Evolutionary conservation across 1,284 basidiomycete species (phyloP).

Genomic region (Quambalaria eucalypti): DNA sequence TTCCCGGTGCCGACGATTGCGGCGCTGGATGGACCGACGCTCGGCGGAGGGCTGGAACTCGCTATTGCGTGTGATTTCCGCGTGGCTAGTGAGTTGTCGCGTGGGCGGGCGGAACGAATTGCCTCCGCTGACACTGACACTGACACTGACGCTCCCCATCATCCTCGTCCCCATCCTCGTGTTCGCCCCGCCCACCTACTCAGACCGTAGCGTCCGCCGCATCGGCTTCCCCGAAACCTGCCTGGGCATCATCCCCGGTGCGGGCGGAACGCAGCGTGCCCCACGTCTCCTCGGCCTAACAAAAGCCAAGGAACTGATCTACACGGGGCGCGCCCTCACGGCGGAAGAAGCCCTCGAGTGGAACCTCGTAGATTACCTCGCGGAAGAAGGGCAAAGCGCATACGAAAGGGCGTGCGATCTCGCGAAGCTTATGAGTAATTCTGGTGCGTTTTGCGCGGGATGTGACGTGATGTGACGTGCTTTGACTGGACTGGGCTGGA

Average conservation of each 20-base stretch:
- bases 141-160: neutral
- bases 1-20: conserved; percentile 80
- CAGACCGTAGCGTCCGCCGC: neutral
- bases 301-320: conserved; percentile 73
- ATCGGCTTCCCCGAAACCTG: neutral
- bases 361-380: conserved; percentile 72
- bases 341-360: conserved; percentile 64
- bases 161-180: neutral
- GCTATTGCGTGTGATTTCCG: conserved; percentile 78
- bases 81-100: conserved; percentile 55
- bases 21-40: conserved; percentile 81
- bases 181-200: too few species aligned
- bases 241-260: conserved; percentile 68
- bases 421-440: too few species aligned
- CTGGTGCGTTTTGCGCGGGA: too few species aligned
- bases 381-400: conserved; percentile 7
- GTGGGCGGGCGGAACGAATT: neutral
- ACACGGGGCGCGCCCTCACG: conserved; percentile 61
- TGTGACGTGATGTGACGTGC: too few species aligned
- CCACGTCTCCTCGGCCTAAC: conserved; percentile 1
- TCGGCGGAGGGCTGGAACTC: conserved; percentile 83
- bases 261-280: conserved; percentile 13
- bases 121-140: neutral
- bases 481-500: neutral
- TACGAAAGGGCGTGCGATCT: neutral